Evolutionary conservation across 1,284 basidiomycete genomes (phyloP).

Genomic region (Irpex lacteus): DNA sequence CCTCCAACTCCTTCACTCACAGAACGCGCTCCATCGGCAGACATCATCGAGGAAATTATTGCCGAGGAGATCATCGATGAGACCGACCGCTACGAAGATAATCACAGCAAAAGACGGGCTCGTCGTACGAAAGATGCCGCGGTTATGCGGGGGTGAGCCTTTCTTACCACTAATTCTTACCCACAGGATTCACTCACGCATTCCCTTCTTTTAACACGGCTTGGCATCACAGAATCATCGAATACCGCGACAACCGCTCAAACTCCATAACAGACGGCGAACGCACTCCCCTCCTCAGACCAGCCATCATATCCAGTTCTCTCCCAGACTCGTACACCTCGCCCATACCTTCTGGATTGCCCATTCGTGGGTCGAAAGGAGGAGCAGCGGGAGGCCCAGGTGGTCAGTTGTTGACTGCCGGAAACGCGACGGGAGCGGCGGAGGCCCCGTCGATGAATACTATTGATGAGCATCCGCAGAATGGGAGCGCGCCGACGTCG

Average conservation of each 20-base stretch:
- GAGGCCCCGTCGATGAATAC: background rate
- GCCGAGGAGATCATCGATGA: slow-evolving; percentile 90
- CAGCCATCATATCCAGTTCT: background rate
- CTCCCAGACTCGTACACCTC: background rate
- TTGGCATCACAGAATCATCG: slow-evolving; percentile 22
- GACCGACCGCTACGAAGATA: slow-evolving; percentile 86
- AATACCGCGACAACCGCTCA: slow-evolving; percentile 23
- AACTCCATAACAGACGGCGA: slow-evolving; percentile 21
- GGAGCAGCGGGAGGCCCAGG: no score
- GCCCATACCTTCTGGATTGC: background rate
- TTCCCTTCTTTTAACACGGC: background rate
- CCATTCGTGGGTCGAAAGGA: background rate
- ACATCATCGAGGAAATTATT: slow-evolving; percentile 85
- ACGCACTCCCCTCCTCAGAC: background rate
- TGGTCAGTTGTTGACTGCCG: background rate
- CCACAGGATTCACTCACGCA: background rate
- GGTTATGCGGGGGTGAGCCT: slow-evolving; percentile 75
- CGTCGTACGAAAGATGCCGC: slow-evolving; percentile 70
- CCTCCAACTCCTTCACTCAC: background rate
- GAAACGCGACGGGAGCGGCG: background rate
- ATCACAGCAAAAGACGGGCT: slow-evolving; percentile 72
- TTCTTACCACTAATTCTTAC: background rate
- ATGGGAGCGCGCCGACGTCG: background rate
- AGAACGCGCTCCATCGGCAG: slow-evolving; percentile 28
- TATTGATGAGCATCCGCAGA: background rate